phyloP scores from a whole-genome alignment of 2,329 filamentous ascomycete genomes.

The Nigrograna mackinnonii region DNA sequence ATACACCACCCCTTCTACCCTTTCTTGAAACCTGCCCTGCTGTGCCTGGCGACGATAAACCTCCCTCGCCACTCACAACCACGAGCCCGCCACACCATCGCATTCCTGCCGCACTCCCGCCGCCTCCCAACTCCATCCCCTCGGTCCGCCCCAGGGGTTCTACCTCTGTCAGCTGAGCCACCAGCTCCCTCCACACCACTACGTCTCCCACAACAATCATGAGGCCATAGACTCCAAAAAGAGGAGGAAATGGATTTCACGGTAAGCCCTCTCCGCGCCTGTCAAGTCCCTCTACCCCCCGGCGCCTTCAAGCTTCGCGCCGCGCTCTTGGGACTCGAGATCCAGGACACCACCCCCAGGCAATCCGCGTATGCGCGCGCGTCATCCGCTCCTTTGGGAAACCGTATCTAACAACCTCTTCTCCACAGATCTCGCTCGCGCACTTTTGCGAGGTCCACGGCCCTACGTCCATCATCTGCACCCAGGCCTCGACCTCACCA shows the following conservation, averaged over 20 bases:
- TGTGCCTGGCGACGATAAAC: too few relatives aligned
- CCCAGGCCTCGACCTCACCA: constrained; percentile 59
- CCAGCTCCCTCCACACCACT: constrained; percentile 25
- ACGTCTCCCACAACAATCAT: constrained; percentile 26
- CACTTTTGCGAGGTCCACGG: constrained; percentile 67
- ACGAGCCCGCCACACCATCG: constrained; percentile 16
- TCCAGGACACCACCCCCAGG: too few relatives aligned
- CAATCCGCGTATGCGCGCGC: too few relatives aligned
- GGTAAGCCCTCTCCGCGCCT: constrained; percentile 33
- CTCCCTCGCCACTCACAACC: constrained; percentile 29
- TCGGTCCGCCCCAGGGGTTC: constrained; percentile 13
- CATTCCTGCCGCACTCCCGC: constrained; percentile 16
- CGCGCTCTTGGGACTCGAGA: too few relatives aligned
- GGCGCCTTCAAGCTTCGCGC: constrained; percentile 4
- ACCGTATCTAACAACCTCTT: too few relatives aligned
- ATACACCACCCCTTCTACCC: constrained; percentile 13
- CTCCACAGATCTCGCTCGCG: constrained; percentile 60
- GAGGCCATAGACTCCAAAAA: constrained; percentile 30
- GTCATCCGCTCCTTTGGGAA: too few relatives aligned
- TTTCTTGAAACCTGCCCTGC: constrained; percentile 21
- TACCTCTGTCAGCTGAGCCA: constrained; percentile 37
- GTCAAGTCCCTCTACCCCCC: constrained; percentile 4
- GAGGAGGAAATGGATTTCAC: constrained; percentile 44
- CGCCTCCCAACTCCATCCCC: constrained; percentile 22
- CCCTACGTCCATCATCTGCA: constrained; percentile 65